Conservation (phyloP, 306 rosid species). For the Cucumis cinereus region DNA sequence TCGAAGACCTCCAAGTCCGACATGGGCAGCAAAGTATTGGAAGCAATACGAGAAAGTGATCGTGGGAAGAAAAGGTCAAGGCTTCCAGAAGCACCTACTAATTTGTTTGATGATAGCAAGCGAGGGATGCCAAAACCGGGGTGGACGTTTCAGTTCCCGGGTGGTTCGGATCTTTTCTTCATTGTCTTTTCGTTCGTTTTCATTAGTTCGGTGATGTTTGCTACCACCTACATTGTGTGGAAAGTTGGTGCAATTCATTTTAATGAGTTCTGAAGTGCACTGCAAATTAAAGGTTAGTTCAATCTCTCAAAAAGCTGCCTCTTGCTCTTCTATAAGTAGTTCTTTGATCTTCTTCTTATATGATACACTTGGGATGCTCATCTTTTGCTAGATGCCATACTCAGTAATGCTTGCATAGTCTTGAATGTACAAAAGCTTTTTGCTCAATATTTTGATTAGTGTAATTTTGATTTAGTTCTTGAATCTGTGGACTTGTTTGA, state of each 20-base stretch:
- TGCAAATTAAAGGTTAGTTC: background rate
- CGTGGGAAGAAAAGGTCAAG: slow-evolving; percentile 72
- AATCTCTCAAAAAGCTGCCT: background rate
- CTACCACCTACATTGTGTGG: slow-evolving; percentile 89
- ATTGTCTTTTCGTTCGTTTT: slow-evolving; percentile 62
- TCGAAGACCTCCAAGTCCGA: slow-evolving; percentile 45
- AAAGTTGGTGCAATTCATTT: slow-evolving; percentile 96
- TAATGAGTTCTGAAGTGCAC: slow-evolving; percentile 52
- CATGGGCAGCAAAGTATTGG: slow-evolving; percentile 66
- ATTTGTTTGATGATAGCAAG: slow-evolving; percentile 76
- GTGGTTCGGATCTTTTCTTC: slow-evolving; percentile 57
- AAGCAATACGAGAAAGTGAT: slow-evolving; percentile 62
- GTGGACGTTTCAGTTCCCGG: slow-evolving; percentile 61
- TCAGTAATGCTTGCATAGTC: background rate
- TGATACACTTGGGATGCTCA: background rate
- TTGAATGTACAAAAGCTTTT: background rate
- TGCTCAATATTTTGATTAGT: background rate
- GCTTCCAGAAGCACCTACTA: slow-evolving; percentile 86
- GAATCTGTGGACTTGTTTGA: background rate
- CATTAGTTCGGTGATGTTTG: slow-evolving; percentile 82
- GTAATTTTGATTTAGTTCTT: background rate
- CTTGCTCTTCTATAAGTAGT: background rate
- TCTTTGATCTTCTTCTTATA: background rate
- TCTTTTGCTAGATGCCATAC: background rate
- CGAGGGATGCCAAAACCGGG: slow-evolving; percentile 70